phyloP scores from a whole-genome alignment of 768 basidiomycete genomes.

The Collybiopsis confluens region DNA sequence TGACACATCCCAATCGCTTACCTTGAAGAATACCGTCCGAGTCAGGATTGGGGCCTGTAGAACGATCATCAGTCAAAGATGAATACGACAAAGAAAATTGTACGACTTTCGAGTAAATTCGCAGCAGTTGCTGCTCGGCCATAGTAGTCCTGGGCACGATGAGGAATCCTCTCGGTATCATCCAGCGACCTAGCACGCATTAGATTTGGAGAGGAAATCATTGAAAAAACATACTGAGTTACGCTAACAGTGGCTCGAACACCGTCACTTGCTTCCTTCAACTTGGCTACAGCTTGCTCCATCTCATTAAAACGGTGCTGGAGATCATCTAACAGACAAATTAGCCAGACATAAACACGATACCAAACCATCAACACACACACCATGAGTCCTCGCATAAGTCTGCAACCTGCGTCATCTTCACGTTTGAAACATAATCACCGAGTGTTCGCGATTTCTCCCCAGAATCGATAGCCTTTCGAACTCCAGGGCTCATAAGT shows the following conservation, averaged over 20 bases:
- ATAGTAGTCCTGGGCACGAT: constrained; percentile 55
- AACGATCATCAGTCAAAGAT: background rate
- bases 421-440: constrained; percentile 74
- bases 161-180: constrained; percentile 51
- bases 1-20: constrained; percentile 17
- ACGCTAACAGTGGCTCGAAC: constrained; percentile 48
- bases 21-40: constrained; percentile 51
- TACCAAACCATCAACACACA: no score
- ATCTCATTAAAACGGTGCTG: constrained; percentile 47
- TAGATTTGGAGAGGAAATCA: background rate
- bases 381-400: constrained; percentile 67
- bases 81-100: background rate
- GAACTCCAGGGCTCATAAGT: constrained; percentile 63
- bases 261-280: constrained; percentile 56
- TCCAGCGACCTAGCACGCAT: constrained; percentile 44
- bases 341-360: no score
- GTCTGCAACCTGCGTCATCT: constrained; percentile 80
- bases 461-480: constrained; percentile 69
- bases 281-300: constrained; percentile 45
- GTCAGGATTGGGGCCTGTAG: constrained; percentile 42
- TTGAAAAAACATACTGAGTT: constrained; percentile 31
- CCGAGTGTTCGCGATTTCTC: constrained; percentile 66
- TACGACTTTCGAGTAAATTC: constrained; percentile 46
- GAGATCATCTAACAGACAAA: constrained; percentile 70
- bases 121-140: constrained; percentile 51